phyloP scores from a whole-genome alignment of 2,329 filamentous ascomycete genomes.

The Alternaria longipes region DNA sequence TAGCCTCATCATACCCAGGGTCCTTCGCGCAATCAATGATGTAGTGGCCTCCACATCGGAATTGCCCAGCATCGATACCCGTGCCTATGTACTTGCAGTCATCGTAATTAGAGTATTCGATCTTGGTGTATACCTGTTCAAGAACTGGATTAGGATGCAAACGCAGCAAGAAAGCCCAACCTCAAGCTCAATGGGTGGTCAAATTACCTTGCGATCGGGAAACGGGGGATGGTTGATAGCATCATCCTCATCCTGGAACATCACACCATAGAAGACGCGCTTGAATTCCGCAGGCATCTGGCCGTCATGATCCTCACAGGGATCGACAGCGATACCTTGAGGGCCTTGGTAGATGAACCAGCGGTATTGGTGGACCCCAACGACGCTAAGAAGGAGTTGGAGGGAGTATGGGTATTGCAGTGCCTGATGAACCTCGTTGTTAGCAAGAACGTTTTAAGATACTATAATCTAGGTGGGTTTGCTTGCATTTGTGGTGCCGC shows the following conservation, averaged over 20 bases:
- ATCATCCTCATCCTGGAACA: neutral
- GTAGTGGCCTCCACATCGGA: neutral
- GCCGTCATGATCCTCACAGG: neutral
- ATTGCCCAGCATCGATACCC: neutral
- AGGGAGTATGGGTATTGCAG: neutral
- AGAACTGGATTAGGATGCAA: neutral
- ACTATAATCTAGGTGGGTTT: neutral
- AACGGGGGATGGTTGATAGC: neutral
- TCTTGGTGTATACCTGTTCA: neutral
- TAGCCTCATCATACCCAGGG: neutral
- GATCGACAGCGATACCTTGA: conserved; percentile 1
- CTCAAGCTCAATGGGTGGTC: neutral
- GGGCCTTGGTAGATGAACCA: neutral
- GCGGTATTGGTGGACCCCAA: neutral
- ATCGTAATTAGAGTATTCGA: neutral
- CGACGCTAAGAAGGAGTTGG: neutral
- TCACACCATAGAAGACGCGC: neutral
- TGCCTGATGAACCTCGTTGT: neutral
- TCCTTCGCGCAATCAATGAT: neutral
- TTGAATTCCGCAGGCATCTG: neutral
- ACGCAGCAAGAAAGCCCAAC: neutral
- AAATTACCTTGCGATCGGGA: neutral
- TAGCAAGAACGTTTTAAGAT: neutral
- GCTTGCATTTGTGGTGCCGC: neutral
- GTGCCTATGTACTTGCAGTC: neutral